These are phyloP conservation scores for Leccinum griseonigrum DNA, from an alignment of 1,284 basidiomycete species.

Conservation along the genomic window DNA sequence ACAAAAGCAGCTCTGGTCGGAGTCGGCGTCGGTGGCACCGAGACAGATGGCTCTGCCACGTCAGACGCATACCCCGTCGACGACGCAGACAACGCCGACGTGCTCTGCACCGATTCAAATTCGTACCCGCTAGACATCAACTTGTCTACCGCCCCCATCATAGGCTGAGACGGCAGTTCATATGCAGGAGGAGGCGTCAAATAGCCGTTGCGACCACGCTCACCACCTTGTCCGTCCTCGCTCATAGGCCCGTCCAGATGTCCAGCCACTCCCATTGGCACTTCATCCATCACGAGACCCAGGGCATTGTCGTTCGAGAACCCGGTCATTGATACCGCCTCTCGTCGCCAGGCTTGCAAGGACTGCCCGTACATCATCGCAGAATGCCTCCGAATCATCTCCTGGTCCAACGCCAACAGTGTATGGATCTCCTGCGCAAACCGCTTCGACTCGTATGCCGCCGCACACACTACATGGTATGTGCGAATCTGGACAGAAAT, in stretches of 20 bases:
- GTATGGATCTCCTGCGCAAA: conserved; percentile 21
- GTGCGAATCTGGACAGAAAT: conserved; percentile 27
- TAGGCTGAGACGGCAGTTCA: not conserved
- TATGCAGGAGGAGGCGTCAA: conserved; percentile 11
- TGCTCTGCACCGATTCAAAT: not conserved
- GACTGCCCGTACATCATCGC: conserved; percentile 9
- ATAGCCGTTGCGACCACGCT: not conserved
- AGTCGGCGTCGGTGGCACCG: conserved; percentile 10
- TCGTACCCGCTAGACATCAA: not conserved
- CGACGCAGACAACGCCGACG: not conserved
- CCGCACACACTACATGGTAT: conserved; percentile 17
- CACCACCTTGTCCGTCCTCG: not conserved
- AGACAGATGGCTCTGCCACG: not conserved
- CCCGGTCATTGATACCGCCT: not conserved
- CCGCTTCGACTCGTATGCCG: conserved; percentile 22
- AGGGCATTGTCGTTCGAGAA: conserved; percentile 6
- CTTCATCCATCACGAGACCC: conserved; percentile 18
- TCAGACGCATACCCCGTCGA: not conserved
- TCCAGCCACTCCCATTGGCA: conserved; percentile 15
- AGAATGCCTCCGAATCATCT: conserved; percentile 19
- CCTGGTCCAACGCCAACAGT: conserved; percentile 19
- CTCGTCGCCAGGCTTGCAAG: conserved; percentile 1
- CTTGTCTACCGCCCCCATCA: not conserved
- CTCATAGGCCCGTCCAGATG: not conserved
- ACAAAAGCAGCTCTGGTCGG: conserved; percentile 12